Conservation (phyloP, 805 yeast species). For the Tetrapisispora phaffii region DNA sequence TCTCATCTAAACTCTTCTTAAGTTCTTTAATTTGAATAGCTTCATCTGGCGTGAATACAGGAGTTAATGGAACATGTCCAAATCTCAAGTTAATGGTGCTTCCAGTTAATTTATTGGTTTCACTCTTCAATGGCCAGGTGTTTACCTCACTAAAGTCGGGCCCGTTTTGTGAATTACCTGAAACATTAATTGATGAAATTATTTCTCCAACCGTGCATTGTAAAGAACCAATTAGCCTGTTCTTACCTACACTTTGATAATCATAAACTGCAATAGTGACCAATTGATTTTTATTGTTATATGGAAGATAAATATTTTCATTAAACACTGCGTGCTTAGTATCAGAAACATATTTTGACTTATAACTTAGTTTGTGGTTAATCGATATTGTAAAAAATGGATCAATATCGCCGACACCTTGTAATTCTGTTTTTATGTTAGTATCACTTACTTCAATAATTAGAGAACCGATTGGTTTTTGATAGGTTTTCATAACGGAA, state of each 20-base stretch:
- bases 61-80: conserved; percentile 56
- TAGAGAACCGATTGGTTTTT: conserved; percentile 51
- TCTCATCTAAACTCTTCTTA: conserved; percentile 31
- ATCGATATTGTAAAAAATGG: conserved; percentile 56
- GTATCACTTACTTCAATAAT: conserved; percentile 51
- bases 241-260: conserved; percentile 52
- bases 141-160: conserved; percentile 32
- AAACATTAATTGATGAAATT: conserved; percentile 16
- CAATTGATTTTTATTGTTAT: conserved; percentile 50
- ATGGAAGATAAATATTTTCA: conserved; percentile 49
- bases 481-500: conserved; percentile 36
- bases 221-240: conserved; percentile 53
- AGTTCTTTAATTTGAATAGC: conserved; percentile 37
- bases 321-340: conserved; percentile 51
- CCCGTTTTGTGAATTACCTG: not conserved
- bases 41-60: conserved; percentile 53
- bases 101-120: conserved; percentile 35
- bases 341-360: conserved; percentile 45
- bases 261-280: conserved; percentile 53
- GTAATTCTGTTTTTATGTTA: conserved; percentile 40
- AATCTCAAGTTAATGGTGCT: conserved; percentile 47
- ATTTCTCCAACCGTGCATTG: conserved; percentile 41
- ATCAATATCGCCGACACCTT: conserved; percentile 63
- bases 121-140: conserved; percentile 23
- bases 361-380: conserved; percentile 48